Conservation (phyloP, 345 rosid species). For the Salix arbutifolia region DNA sequence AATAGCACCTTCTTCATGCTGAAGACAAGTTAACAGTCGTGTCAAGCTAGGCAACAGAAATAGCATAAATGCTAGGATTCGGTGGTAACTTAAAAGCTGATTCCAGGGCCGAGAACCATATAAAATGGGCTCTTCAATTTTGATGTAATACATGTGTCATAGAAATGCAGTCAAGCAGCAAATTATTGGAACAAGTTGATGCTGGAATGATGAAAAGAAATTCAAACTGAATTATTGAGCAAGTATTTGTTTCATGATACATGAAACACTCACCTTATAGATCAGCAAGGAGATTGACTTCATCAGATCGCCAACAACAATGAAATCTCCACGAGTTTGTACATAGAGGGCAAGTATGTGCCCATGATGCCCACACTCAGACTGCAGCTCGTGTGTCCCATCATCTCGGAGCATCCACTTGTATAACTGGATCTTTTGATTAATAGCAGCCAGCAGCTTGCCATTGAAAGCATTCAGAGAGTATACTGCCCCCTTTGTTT, state of each 20-base stretch:
- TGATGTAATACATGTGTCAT: background rate
- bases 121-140: background rate
- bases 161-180: background rate
- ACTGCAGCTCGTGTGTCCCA: slow-evolving; percentile 74
- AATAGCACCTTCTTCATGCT: slow-evolving; percentile 91
- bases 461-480: slow-evolving; percentile 89
- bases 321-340: slow-evolving; percentile 93
- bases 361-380: slow-evolving; percentile 90
- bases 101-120: background rate
- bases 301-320: slow-evolving; percentile 92
- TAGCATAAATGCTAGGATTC: background rate
- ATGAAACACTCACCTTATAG: slow-evolving; percentile 56
- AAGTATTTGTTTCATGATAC: background rate
- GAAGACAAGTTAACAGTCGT: slow-evolving; percentile 13
- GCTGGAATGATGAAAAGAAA: background rate
- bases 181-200: too few species aligned
- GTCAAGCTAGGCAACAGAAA: background rate
- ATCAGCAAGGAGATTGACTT: slow-evolving; percentile 84
- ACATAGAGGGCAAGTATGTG: slow-evolving; percentile 88
- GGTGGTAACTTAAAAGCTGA: background rate
- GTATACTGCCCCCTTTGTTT: slow-evolving; percentile 88
- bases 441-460: slow-evolving; percentile 83
- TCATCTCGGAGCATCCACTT: slow-evolving; percentile 96
- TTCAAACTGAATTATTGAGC: background rate
- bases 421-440: slow-evolving; percentile 84